Evolutionary conservation across 164 flowering plant species (phyloP).

Genomic region (Dillenia suffruticosa): DNA sequence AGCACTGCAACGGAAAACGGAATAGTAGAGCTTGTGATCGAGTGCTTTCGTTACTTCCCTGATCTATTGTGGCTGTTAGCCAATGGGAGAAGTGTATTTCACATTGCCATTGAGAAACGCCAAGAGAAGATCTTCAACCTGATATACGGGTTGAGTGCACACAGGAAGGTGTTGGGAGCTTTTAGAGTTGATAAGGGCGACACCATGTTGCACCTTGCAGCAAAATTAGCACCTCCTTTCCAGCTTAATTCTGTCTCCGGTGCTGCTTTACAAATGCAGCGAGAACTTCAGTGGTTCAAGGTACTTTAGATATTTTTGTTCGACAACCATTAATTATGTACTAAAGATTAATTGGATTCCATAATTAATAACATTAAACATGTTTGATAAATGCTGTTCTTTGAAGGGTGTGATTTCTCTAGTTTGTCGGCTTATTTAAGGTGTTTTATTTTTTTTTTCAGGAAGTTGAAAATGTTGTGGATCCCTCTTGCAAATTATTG

Average conservation of each 20-base stretch:
- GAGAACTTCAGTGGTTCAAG: constrained; percentile 7
- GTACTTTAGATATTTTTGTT: not conserved
- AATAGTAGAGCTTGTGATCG: not conserved
- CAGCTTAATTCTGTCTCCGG: not conserved
- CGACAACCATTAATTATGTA: not conserved
- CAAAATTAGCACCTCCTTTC: constrained; percentile 2
- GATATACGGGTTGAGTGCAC: constrained; percentile 1
- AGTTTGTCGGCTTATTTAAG: too few relatives aligned
- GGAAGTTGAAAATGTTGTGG: constrained; percentile 8
- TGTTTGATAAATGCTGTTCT: not conserved
- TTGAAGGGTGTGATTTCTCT: too few relatives aligned
- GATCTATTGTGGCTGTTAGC: not conserved
- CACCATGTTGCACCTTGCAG: constrained; percentile 7
- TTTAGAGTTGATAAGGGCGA: not conserved
- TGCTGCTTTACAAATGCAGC: constrained; percentile 14
- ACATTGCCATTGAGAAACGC: constrained; percentile 4
- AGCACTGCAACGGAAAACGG: constrained; percentile 2
- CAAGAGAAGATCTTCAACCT: constrained; percentile 6
- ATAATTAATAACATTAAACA: too few relatives aligned
- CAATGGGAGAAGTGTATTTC: not conserved
- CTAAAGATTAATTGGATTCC: not conserved
- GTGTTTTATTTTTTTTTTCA: not conserved
- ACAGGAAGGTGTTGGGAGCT: not conserved
- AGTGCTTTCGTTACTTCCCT: constrained; percentile 2
- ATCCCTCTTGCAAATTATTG: not conserved